These are phyloP conservation scores for Monosporascus sp. DNA, from an alignment of 2,329 filamentous ascomycete species.

Conservation along the genomic window DNA sequence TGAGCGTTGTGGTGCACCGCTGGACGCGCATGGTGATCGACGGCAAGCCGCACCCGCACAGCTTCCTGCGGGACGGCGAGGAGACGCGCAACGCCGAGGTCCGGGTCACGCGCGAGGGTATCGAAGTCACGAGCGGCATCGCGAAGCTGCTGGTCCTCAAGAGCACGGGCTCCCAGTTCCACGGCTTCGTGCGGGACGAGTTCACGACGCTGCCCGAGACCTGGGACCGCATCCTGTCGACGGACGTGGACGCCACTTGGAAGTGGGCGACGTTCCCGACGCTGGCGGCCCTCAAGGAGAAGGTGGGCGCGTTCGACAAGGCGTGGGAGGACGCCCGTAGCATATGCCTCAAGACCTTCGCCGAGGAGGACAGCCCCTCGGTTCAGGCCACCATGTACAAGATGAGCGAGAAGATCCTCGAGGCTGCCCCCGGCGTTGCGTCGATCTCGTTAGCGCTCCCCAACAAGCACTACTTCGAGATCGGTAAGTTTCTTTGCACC, in stretches of 20 bases:
- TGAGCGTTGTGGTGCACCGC: conserved; percentile 77
- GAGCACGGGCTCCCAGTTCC: conserved; percentile 93
- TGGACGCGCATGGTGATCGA: conserved; percentile 88
- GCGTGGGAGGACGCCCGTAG: conserved; percentile 73
- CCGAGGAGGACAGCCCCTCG: conserved; percentile 82
- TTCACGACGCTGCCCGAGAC: conserved; percentile 87
- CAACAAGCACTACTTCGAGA: conserved; percentile 99
- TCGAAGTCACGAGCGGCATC: conserved; percentile 74
- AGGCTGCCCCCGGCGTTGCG: conserved; percentile 64
- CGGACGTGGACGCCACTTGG: conserved; percentile 85
- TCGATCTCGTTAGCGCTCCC: conserved; percentile 79
- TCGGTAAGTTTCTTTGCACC: conserved; percentile 57
- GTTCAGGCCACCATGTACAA: conserved; percentile 99
- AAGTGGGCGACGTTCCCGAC: conserved; percentile 69
- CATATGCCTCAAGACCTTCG: conserved; percentile 90
- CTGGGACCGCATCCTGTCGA: conserved; percentile 93
- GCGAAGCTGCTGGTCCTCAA: conserved; percentile 84
- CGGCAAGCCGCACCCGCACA: conserved; percentile 89
- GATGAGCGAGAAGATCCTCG: conserved; percentile 87
- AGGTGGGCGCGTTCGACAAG: conserved; percentile 65
- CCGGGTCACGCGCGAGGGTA: conserved; percentile 62
- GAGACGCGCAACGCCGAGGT: conserved; percentile 84
- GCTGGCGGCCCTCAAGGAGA: conserved; percentile 61
- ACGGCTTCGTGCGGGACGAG: conserved; percentile 88
- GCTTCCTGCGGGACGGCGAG: conserved; percentile 83